Evolutionary conservation across 805 yeast species (phyloP), one percentile per base, ranked within the genome.

Genomic region (Alloascoidea africana): DNA sequence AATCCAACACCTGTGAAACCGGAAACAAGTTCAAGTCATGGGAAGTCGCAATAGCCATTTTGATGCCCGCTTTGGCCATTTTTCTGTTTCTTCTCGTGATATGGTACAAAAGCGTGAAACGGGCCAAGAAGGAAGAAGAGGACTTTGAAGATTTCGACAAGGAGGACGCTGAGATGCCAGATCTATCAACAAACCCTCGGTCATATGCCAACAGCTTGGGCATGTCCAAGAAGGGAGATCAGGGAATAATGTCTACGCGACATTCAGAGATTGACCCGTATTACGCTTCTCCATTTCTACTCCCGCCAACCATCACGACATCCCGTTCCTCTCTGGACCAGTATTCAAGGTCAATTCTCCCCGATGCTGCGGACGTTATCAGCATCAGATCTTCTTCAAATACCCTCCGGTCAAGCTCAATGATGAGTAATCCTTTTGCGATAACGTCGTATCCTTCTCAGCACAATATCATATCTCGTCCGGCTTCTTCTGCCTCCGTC

Each of bases 291-390:
- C 30, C 30, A 8, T 23, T 8, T n/a, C n/a, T 23, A 8, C n/a
- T 23, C 8, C 30, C 30, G 8, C 30, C 30, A n/a, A 23, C 13
- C 30, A n/a, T 23, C 13, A n/a, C 30, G 8, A n/a, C 30, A 8
- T 23, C 30, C 30, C 30, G 30, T 23, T 23, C 30, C n/a, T 23
- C 30, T 23, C n/a, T 23, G 30, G 30, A 23, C 30, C n/a, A 8
- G 13, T 23, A 23, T n/a, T 23, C 30, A 8, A 8, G 30, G 8
- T 23, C 30, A 8, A 8, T 23, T 8, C 13, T 23, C 13, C 30
- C 30, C 30, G 30, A 23, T 23, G n/a, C 8, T 8, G 30, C 30
- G 8, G 30, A 23, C 8, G n/a, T 23, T n/a, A 23, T 23, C n/a
- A n/a, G n/a, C n/a, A n/a, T n/a, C n/a, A n/a, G n/a, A n/a, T n/a